Percentiles rank a stretch among this genome's conserved stretches.
These are phyloP conservation scores for Pleurotus platypus DNA, from an alignment of 768 basidiomycete genomes.

Conservation along the genomic window DNA sequence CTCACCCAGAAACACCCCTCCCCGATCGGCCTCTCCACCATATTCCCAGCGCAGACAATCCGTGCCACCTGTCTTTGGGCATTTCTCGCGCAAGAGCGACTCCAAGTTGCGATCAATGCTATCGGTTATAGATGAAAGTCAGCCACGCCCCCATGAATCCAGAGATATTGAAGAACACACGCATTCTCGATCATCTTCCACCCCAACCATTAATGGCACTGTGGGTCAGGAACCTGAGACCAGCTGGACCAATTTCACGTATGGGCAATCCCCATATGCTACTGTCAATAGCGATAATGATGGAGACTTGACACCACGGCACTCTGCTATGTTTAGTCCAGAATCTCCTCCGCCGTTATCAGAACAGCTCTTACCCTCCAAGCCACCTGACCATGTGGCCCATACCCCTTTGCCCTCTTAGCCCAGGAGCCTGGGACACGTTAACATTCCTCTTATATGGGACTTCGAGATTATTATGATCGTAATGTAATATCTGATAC, in stretches of 20 bases:
- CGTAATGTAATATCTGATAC: constrained; percentile 3
- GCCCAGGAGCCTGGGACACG: too few relatives aligned
- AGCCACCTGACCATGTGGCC: constrained; percentile 6
- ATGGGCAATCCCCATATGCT: constrained; percentile 34
- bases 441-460: too few relatives aligned
- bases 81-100: constrained; percentile 49
- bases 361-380: background rate
- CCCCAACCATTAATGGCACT: constrained; percentile 18
- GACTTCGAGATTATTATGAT: background rate
- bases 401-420: background rate
- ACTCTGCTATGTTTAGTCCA: constrained; percentile 22
- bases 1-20: constrained; percentile 39
- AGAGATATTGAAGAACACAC: constrained; percentile 19
- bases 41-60: constrained; percentile 47
- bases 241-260: constrained; percentile 35
- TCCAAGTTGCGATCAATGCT: constrained; percentile 73
- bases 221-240: constrained; percentile 22
- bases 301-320: constrained; percentile 21
- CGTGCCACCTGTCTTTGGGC: constrained; percentile 33
- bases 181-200: constrained; percentile 19
- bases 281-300: constrained; percentile 2
- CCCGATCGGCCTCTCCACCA: constrained; percentile 52
- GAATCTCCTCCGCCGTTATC: constrained; percentile 20
- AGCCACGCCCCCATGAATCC: constrained; percentile 19
- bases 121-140: constrained; percentile 66